Evolutionary conservation across 139 green algal species (phyloP), one percentile per base, ranked within the genome.

Genomic region (Micractinium conductrix): DNA sequence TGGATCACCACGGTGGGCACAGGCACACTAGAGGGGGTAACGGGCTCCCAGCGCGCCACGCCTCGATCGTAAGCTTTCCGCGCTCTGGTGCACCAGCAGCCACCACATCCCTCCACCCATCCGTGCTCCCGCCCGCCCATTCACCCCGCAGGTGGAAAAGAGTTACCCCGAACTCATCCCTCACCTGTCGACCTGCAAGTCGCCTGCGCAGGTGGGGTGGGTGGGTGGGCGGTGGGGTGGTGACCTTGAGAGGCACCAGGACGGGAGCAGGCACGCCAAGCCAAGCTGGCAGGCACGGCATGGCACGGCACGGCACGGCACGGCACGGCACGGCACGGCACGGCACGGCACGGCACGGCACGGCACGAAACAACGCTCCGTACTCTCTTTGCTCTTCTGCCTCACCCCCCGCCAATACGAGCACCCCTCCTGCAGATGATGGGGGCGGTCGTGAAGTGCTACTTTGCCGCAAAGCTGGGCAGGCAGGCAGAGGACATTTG

Each of bases 161-260:
- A 87, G 72, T 24, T 91, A 92, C 85, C 92, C 92, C 3, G 92
- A 95, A 81, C 87, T 95, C 42, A 93, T 96, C 42, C 91, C 91
- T 28, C 89, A 94, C 89, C 79, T 96, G n/a, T 94, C 89, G 2
- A 87, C 89, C 40, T 94, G 88, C 87, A 93, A 92, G 85, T 90
- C 79, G 21, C 70, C 92, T 87, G 24, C 91, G 92, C 80, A 79
- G 72, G 72, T 79, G 72, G 1, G 60, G 8, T 65, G 65, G 67
- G 67, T 14, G 67, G 30, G 19, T 69, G 60, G 60, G 19, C 2
- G 62, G 62, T 30, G 43, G 72, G 72, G 38, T 60, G 72, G 9
- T 7, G 62, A 26, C 24, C 40, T 7, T 79, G 40, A 4, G 53
- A 62, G 53, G 10, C 14, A 71, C 26, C 30, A 16, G 63, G 6